Conservation (phyloP, 257 asterid genomes). For the Solanum medicagineum region DNA sequence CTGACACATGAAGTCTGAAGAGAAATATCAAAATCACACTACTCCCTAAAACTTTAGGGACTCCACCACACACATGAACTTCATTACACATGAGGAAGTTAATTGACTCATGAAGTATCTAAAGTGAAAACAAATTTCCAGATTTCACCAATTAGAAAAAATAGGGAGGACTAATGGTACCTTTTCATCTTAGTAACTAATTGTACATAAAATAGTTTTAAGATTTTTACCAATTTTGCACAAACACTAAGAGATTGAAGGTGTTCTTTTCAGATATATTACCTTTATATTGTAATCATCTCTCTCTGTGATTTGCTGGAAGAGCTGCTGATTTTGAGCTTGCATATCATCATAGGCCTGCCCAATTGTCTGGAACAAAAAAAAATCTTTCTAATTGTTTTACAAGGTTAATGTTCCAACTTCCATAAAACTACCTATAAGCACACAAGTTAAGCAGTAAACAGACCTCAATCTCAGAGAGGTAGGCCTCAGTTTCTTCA, state of each 20-base stretch:
- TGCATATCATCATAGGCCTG: slow-evolving; percentile 99
- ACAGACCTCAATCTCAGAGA: slow-evolving; percentile 87
- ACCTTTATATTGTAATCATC: slow-evolving; percentile 97
- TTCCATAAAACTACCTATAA: neutral
- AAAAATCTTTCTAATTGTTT: neutral
- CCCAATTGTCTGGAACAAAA: slow-evolving; percentile 72
- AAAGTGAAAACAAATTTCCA: neutral
- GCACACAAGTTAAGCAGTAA: neutral
- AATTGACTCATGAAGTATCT: neutral
- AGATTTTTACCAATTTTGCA: neutral
- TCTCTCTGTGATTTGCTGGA: slow-evolving; percentile 91
- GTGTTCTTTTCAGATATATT: neutral
- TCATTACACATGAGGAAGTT: neutral
- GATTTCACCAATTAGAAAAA: neutral
- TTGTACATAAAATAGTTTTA: neutral
- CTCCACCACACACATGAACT: neutral
- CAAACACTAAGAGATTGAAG: neutral
- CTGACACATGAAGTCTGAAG: neutral
- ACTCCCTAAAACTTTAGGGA: neutral
- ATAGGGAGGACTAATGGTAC: neutral
- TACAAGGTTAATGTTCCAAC: neutral
- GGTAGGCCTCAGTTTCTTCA: slow-evolving; percentile 91
- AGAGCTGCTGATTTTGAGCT: slow-evolving; percentile 88
- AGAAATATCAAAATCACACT: neutral
- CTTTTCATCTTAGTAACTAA: neutral